A percentile compares a stretch with the other conserved stretches of the same genome.
phyloP scores from a whole-genome alignment of 148 eudicot species.

The Rhododendron henanense region DNA sequence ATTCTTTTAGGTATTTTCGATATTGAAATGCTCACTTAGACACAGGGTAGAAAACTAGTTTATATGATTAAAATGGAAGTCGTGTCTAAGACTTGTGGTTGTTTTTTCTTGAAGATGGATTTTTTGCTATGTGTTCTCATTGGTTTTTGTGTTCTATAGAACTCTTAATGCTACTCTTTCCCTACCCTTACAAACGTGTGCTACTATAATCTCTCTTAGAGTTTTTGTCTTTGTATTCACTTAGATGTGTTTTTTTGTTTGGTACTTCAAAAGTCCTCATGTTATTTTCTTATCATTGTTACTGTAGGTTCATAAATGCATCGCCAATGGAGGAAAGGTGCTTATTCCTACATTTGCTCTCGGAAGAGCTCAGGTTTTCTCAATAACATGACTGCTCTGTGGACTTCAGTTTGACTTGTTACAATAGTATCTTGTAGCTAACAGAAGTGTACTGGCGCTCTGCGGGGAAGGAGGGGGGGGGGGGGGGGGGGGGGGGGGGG shows the following conservation, averaged over 20 bases:
- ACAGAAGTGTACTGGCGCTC: neutral
- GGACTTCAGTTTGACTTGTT: neutral
- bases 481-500: too few species aligned
- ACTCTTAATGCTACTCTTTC: neutral
- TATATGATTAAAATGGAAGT: neutral
- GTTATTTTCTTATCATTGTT: neutral
- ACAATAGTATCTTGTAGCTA: neutral
- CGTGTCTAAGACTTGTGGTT: neutral
- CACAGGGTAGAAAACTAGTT: neutral
- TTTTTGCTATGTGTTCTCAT: neutral
- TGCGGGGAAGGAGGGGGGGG: neutral
- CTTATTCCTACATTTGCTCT: constrained; percentile 95
- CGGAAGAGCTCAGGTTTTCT: constrained; percentile 87
- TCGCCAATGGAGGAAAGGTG: constrained; percentile 83
- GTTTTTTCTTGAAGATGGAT: neutral
- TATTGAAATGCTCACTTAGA: neutral
- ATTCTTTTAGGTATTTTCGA: neutral
- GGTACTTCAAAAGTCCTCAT: neutral
- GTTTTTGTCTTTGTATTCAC: neutral
- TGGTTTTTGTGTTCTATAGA: neutral
- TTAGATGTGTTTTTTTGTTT: neutral
- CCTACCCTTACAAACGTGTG: neutral
- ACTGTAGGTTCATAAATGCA: constrained; percentile 78
- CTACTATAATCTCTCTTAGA: neutral
- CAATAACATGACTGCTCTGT: neutral